Conservation (phyloP, 2,329 filamentous ascomycete genomes). For the Immersiporthe knoxdaviesiana region DNA sequence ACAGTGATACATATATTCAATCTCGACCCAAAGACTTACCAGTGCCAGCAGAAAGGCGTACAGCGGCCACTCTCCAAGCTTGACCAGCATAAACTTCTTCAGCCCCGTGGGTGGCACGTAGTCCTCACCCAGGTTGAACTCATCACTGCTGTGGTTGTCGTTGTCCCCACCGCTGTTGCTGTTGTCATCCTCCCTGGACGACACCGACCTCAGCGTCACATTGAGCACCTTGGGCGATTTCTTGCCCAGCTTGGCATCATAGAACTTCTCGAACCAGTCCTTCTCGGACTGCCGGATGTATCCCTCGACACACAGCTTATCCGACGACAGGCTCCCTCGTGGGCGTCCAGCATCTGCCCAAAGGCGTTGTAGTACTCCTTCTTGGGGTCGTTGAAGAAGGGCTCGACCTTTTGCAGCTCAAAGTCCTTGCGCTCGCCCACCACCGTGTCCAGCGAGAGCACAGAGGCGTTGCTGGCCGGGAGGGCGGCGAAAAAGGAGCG, state of each 20-base stretch:
- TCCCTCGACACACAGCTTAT: constrained; percentile 65
- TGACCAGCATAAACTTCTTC: constrained; percentile 55
- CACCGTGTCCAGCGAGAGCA: constrained; percentile 58
- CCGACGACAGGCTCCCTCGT: constrained; percentile 61
- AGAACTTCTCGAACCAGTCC: constrained; percentile 65
- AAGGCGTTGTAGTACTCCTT: constrained; percentile 64
- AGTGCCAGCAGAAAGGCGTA: constrained; percentile 65
- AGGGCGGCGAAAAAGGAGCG: not conserved
- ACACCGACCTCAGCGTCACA: constrained; percentile 35
- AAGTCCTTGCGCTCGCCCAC: constrained; percentile 65
- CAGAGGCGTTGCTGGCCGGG: constrained; percentile 30
- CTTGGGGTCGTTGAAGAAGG: constrained; percentile 67
- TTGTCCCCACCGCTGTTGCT: no score
- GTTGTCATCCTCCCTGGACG: constrained; percentile 19
- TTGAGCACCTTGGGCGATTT: constrained; percentile 9
- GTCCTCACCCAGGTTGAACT: constrained; percentile 59
- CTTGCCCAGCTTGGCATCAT: constrained; percentile 60
- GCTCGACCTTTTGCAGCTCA: constrained; percentile 67
- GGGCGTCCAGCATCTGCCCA: constrained; percentile 56
- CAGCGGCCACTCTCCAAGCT: constrained; percentile 66
- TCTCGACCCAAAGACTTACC: not conserved
- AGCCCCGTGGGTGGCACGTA: constrained; percentile 61
- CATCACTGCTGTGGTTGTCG: constrained; percentile 34
- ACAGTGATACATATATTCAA: no score
- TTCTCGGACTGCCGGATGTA: constrained; percentile 68